Evolutionary conservation across 2,329 filamentous ascomycete genomes (phyloP).

Genomic region (Septoria petroselini): DNA sequence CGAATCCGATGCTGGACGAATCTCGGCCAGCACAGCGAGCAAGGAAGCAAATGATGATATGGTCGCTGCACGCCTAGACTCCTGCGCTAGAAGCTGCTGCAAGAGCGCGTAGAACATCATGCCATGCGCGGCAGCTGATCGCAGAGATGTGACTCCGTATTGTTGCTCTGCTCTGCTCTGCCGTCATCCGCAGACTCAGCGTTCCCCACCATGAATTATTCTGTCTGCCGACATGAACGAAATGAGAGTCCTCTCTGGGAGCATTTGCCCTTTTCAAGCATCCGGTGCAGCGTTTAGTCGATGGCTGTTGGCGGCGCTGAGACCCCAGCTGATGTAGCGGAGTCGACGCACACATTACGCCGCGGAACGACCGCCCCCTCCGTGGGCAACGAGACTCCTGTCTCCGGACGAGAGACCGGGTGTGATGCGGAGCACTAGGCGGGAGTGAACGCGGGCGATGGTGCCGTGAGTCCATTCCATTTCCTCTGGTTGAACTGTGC

Average conservation of each 20-base stretch:
- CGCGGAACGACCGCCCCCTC: constrained; percentile 4
- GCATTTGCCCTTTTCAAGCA: neutral
- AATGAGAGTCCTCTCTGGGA: too few relatives aligned
- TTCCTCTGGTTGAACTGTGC: too few relatives aligned
- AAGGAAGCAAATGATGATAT: neutral
- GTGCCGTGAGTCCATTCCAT: neutral
- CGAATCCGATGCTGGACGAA: constrained; percentile 16
- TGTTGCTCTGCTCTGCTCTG: too few relatives aligned
- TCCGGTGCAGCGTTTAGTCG: neutral
- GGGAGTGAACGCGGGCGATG: neutral
- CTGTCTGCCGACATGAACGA: neutral
- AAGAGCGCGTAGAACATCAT: constrained; percentile 17
- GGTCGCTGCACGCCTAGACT: constrained; percentile 19
- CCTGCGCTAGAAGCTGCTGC: constrained; percentile 18
- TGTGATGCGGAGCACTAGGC: neutral
- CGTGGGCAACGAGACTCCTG: constrained; percentile 1
- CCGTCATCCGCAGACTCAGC: too few relatives aligned
- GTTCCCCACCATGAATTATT: too few relatives aligned
- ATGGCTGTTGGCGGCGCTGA: neutral
- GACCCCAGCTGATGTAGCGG: neutral
- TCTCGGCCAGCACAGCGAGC: constrained; percentile 14
- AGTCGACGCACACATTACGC: neutral
- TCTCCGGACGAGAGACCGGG: constrained; percentile 8
- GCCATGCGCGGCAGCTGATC: constrained; percentile 7
- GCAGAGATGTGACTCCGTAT: neutral